Evolutionary conservation across 345 rosid species (phyloP), one percentile per base, ranked within the genome.

Genomic region (Abelmoschus esculentus): DNA sequence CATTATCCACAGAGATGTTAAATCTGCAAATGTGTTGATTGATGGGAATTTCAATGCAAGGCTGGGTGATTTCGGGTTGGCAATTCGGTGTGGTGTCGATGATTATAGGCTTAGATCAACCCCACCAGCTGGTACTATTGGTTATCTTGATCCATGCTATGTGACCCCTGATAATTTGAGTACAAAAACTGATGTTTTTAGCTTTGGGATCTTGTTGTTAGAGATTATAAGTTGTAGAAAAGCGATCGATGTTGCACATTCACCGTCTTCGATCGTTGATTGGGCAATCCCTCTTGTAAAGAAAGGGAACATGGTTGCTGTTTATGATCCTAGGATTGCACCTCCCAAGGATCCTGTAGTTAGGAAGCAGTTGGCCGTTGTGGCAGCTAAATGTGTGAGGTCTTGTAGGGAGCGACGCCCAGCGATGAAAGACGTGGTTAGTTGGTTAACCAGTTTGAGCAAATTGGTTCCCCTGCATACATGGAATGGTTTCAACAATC

Each of bases 381-480:
- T 88, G 47, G 99, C 96, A 46, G 89, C 90, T 7, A 91, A 88
- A 82, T 95, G 99, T 49, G 99, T 91, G 80, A 91, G 99, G 77
- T 86, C 96, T 60, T 95, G 97, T 67, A 85, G 98, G 84, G 99
- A 95, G 86, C 87, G 89, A 76, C 78, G 99, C 75, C 99, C 99
- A 1, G 67, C 89, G 0, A 95, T 95, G 97, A 87, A 83, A 62
- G 98, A 95, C 73, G 81, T 95, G 6, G 99, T 83, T 47, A 84
- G 76, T 56, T 95, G 98, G 98, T 79, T 91, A 64, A 82, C 81
- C 10, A 80, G 85, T 36, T 71, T 90, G 67, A 85, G 87, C 71
- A 89, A 87, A 79, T 77, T 87, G 79, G 92, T 90, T 68, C 92
- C 90, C 60, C 83, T 85, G 52, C 91, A 90, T 74, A 83, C 96